phyloP scores from a whole-genome alignment of 176 grass and related monocot genomes.

The Bothriochloa decipiens region DNA sequence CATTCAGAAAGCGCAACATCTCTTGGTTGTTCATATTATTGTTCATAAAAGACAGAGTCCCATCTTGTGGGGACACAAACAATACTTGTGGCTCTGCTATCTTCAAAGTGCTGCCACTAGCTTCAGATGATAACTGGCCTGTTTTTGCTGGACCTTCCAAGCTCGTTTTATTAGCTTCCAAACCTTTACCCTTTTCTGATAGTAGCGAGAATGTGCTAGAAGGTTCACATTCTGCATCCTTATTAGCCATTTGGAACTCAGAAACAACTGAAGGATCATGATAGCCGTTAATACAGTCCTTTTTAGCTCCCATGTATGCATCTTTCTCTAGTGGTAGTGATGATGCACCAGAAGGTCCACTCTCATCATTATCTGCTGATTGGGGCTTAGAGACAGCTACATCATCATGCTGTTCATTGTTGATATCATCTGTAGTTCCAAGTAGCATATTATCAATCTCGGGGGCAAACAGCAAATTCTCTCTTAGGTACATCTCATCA shows the following conservation, averaged over 20 bases:
- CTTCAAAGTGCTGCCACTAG: neutral
- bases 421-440: constrained; percentile 39
- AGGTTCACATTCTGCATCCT: constrained; percentile 1
- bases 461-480: constrained; percentile 30
- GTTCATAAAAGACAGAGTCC: constrained; percentile 57
- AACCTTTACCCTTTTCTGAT: constrained; percentile 15
- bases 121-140: constrained; percentile 36
- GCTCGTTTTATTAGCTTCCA: constrained; percentile 26
- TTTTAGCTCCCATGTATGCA: constrained; percentile 36
- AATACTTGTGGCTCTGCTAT: constrained; percentile 55
- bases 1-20: constrained; percentile 43
- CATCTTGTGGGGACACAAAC: constrained; percentile 60
- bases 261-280: neutral
- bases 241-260: constrained; percentile 24
- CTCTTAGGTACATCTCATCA: constrained; percentile 39
- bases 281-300: neutral
- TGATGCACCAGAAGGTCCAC: constrained; percentile 28
- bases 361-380: constrained; percentile 19
- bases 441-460: constrained; percentile 48
- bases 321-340: constrained; percentile 29
- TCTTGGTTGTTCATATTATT: constrained; percentile 33
- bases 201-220: constrained; percentile 12
- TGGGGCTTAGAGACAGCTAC: constrained; percentile 37
- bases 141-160: constrained; percentile 24
- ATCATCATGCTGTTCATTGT: constrained; percentile 26